Percentiles rank a stretch among this genome's conserved stretches.
Conservation (phyloP, 208 protist genomes). For the Porcisia hertigi region DNA sequence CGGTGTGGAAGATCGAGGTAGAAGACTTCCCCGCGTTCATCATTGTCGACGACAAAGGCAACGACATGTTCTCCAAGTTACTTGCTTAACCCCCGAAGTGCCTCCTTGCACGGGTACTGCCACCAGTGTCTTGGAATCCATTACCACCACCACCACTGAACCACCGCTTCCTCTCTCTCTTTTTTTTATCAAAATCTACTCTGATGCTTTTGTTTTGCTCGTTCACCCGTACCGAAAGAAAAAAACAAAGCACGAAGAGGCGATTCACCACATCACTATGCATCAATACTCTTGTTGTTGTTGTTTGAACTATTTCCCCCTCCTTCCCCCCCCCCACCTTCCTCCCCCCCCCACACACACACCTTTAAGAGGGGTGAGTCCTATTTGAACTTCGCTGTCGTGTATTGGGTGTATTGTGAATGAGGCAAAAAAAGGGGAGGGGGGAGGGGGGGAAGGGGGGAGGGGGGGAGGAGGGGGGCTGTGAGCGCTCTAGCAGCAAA, state of each 20-base stretch:
- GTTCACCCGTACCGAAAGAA: no score
- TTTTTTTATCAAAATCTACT: neutral
- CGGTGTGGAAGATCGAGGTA: slow-evolving; percentile 95
- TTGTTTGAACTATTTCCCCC: neutral
- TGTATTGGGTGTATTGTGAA: no score
- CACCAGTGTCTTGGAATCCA: no score
- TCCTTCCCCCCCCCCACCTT: neutral
- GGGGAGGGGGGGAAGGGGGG: no score
- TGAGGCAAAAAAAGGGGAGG: no score
- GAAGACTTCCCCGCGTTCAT: slow-evolving; percentile 97
- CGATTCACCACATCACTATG: no score
- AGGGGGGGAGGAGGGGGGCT: no score
- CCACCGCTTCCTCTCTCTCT: neutral
- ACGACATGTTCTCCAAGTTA: slow-evolving; percentile 94
- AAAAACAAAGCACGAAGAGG: no score
- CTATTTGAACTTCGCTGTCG: no score
- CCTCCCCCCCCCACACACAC: neutral
- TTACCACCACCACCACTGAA: neutral
- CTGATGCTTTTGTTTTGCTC: no score
- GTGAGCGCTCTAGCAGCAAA: no score
- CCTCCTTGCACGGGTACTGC: neutral
- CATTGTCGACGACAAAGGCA: slow-evolving; percentile 97
- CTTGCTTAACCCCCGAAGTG: slow-evolving; percentile 23
- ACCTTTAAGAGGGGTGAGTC: no score
- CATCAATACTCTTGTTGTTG: neutral